Percentiles rank a stretch among this genome's conserved stretches.
phyloP scores from a whole-genome alignment of 2,329 filamentous ascomycete species.

The Claviceps humidiphila region DNA sequence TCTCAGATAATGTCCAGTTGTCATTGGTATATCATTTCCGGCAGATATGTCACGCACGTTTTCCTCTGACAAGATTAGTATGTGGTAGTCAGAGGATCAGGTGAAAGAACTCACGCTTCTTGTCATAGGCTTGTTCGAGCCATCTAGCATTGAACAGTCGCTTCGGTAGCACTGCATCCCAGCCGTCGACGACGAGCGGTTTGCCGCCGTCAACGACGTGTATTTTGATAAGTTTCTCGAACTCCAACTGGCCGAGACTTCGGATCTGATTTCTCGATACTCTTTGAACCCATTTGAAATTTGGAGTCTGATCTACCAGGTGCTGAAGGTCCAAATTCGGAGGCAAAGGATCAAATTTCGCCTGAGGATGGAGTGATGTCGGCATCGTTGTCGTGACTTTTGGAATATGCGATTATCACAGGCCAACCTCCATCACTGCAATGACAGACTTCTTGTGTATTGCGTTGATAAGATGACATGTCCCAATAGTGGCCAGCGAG shows the following conservation, averaged over 20 bases:
- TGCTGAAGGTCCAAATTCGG: slow-evolving; percentile 67
- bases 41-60: slow-evolving; percentile 68
- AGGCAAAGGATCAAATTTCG: slow-evolving; percentile 82
- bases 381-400: slow-evolving; percentile 46
- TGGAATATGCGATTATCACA: neutral
- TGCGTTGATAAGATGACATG: neutral
- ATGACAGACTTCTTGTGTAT: neutral
- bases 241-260: slow-evolving; percentile 60
- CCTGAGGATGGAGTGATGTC: slow-evolving; percentile 58
- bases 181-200: slow-evolving; percentile 83
- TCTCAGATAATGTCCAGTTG: slow-evolving; percentile 78
- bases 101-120: slow-evolving; percentile 49
- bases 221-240: slow-evolving; percentile 72
- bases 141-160: slow-evolving; percentile 70
- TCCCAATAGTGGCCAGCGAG: too few relatives aligned
- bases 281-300: slow-evolving; percentile 77
- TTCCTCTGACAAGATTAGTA: slow-evolving; percentile 46
- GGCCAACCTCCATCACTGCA: neutral
- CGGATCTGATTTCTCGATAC: slow-evolving; percentile 70
- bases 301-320: slow-evolving; percentile 65
- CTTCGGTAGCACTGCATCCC: slow-evolving; percentile 60
- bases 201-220: slow-evolving; percentile 78
- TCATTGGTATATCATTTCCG: slow-evolving; percentile 66
- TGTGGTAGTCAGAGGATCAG: slow-evolving; percentile 10
- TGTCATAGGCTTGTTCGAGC: slow-evolving; percentile 66